phyloP scores from a whole-genome alignment of 2,329 filamentous ascomycete genomes.

The Fusarium secorum region DNA sequence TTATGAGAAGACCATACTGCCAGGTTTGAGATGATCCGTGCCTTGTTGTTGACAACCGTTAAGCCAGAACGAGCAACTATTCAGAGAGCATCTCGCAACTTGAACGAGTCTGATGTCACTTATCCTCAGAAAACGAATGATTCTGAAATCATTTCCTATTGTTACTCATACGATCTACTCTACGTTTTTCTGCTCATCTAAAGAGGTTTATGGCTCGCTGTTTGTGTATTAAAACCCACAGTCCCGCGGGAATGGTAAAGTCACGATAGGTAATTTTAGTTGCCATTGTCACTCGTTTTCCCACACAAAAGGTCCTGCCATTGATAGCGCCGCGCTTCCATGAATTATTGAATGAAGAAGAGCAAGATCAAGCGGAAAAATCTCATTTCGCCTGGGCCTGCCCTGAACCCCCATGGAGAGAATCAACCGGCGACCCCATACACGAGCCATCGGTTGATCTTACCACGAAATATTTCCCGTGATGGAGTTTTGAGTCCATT shows the following conservation, averaged over 20 bases:
- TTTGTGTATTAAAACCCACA: background rate
- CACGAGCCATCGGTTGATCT: conserved; percentile 16
- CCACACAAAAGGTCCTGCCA: fast-evolving
- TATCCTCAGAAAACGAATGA: background rate
- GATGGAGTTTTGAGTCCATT: conserved; percentile 6
- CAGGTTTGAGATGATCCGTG: background rate
- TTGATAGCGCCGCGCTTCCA: background rate
- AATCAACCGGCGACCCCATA: background rate
- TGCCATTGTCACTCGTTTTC: background rate
- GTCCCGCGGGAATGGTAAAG: background rate
- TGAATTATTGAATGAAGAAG: background rate
- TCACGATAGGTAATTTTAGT: background rate
- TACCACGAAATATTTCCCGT: conserved; percentile 3
- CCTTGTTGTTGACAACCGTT: background rate
- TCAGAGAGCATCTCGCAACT: background rate
- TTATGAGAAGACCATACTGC: background rate
- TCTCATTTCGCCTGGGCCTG: background rate
- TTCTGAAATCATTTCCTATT: background rate
- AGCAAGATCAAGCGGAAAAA: background rate
- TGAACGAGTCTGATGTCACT: background rate
- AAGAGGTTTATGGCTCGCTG: background rate
- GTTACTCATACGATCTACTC: background rate
- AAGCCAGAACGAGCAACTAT: background rate
- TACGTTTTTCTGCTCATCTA: background rate
- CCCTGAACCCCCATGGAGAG: background rate